Base-by-base conservation (phyloP, 306 rosid genomes). In the Vachellia collinsii region DNA sequence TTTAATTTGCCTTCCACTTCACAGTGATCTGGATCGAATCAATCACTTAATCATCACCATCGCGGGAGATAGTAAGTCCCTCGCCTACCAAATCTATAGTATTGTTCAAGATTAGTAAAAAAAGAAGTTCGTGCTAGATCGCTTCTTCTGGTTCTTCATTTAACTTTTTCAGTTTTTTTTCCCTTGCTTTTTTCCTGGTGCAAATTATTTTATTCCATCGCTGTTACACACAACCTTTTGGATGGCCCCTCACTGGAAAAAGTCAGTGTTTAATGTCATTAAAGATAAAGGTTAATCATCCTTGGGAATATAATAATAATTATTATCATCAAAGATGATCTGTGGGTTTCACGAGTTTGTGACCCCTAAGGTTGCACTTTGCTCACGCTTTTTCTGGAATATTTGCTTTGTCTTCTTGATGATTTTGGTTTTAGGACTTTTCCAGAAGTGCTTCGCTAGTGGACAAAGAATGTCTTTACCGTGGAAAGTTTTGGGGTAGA, bases 381-480 rank as follows among this genome's bases (percentile, higher is more conserved):
- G 8, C 74, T 77, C 74, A 25, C 17, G 67, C 81, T 70, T 68
- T 39, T 19, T 54, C 23, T 53, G 38, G 66, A n/a, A 11, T 19
- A 71, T 48, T 56, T 65, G 25, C 73, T 75, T 80, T 82, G 80
- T 53, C 48, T 84, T 85, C 34, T 29, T 76, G 72, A 81, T 82
- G 75, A 90, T 85, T 29, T 88, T 81, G 78, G 82, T 62, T 75
- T 65, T 63, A 29, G 80, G 81, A 80, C 76, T 77, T 85, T 85
- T 86, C 86, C 80, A 41, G 68, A 80, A 82, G 84, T 77, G 42
- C 19, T 64, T 86, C 42, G 63, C 79, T 80, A 70, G 70, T 74
- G 72, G 87, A 88, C 86, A 79, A 73, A 78, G 67, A 38, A 70
- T 82, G 81, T 78, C 71, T 69, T 76, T 77, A 82, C 87, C 37